Base-by-base conservation (phyloP, 2,329 filamentous ascomycete genomes). In the Phoma sp. region DNA sequence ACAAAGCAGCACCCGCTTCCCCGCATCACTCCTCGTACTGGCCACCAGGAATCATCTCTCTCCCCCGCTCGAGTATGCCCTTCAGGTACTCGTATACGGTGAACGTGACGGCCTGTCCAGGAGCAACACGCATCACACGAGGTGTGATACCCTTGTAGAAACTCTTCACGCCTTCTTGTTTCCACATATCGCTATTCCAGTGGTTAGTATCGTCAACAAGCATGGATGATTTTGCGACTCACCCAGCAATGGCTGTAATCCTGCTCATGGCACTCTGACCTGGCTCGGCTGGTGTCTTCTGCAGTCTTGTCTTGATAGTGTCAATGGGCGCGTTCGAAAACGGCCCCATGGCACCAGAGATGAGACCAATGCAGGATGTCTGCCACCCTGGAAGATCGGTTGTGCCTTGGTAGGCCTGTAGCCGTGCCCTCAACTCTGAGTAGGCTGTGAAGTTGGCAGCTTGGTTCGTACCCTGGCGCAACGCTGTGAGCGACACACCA, bases 71-170 rank as follows among this genome's bases (percentile, higher is more conserved):
- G 38, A 82, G 62, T 5, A 81, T 65, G n/a, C 72, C 76, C 69
- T 81, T 82, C 54, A 82, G 60, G 51, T 80, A 82, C 63, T 82
- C 80, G 56, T 82, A 82, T 17, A 82, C 80, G 17, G 80, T 88
- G 66, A 89, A 89, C 2, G 87, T 89, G 39, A 89, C 87, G 17
- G 87, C 95, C 81, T 99, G 95, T 41, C 95, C 95, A 7, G 95
- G 95, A 24, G 95, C 95, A 49, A 99, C 95, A 71, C 95, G 87
- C 92, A 98, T 98, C 66, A 99, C 90, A 68, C 95, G 86, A 6
- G 95, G 95, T 41, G 95, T 99, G 78, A 99, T 99, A 69, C 95
- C 95, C 84, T 98, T 98, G 83, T 96, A 99, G 80, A 99, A 99
- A 43, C 95, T 95, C 69, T 92, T 88, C 65, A 94, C 82, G 32